Percentiles rank a stretch among this genome's conserved stretches.
phyloP scores from a whole-genome alignment of 1,284 basidiomycete genomes.

The Porogramme epimiltina region DNA sequence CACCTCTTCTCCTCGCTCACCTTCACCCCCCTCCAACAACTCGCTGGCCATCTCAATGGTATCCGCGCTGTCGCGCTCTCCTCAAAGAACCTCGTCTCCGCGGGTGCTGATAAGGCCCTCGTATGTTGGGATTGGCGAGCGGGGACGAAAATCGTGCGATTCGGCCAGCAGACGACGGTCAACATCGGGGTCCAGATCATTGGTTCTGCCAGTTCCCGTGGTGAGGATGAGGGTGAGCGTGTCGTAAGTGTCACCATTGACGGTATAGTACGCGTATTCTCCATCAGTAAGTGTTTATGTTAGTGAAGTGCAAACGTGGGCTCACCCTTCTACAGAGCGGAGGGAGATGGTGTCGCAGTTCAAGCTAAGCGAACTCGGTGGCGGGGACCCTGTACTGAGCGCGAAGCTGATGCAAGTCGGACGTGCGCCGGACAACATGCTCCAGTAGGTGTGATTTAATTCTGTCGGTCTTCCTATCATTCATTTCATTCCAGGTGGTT shows the following conservation, averaged over 20 bases:
- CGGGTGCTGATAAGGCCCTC: conserved; percentile 87
- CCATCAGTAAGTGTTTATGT: conserved; percentile 64
- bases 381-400: conserved; percentile 61
- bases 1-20: conserved; percentile 82
- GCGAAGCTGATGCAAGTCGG: conserved; percentile 76
- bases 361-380: conserved; percentile 81
- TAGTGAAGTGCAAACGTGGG: neutral
- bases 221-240: conserved; percentile 66
- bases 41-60: conserved; percentile 82
- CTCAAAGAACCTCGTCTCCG: conserved; percentile 83
- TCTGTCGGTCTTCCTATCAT: neutral
- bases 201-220: conserved; percentile 35
- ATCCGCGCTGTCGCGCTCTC: conserved; percentile 88
- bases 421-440: conserved; percentile 78
- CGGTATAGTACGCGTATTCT: conserved; percentile 88
- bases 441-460: conserved; percentile 54
- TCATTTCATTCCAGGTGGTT: conserved; percentile 64
- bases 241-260: conserved; percentile 91
- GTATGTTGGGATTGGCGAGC: conserved; percentile 90
- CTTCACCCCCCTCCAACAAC: conserved; percentile 78
- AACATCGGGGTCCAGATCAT: conserved; percentile 90
- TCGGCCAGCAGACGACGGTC: conserved; percentile 92
- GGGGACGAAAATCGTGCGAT: conserved; percentile 86
- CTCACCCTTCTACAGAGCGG: conserved; percentile 43
- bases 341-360: conserved; percentile 92